These are phyloP conservation scores for Melanopsichium pennsylvanicum DNA, from an alignment of 1,284 basidiomycete species.

Conservation along the genomic window DNA sequence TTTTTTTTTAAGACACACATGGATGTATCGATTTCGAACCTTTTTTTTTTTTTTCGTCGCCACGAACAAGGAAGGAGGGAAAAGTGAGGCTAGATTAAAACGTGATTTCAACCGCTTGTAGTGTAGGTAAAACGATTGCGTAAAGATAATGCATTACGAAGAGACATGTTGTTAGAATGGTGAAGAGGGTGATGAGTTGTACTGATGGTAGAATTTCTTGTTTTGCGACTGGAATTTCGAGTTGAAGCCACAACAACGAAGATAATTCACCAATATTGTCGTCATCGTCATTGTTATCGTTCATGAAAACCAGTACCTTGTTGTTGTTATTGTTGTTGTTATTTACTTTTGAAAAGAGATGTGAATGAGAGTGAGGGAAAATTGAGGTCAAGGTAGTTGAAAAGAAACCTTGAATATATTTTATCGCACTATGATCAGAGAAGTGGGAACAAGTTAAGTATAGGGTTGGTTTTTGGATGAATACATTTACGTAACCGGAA, in stretches of 20 bases:
- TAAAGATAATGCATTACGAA: no score
- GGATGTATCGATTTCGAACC: no score
- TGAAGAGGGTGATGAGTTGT: no score
- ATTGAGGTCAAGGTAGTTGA: background rate
- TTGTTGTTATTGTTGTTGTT: background rate
- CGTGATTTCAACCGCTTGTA: no score
- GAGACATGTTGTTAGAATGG: no score
- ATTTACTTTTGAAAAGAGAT: background rate
- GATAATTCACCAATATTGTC: no score
- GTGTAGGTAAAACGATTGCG: no score
- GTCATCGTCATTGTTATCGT: background rate
- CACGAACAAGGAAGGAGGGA: no score
- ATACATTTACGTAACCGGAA: background rate
- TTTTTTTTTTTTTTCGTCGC: no score
- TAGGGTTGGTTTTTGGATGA: constrained; percentile 2
- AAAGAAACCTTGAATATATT: constrained; percentile 7
- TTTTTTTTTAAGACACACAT: no score
- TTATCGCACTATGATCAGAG: background rate
- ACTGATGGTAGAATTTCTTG: background rate
- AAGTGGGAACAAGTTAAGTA: constrained; percentile 10
- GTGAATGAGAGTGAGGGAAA: constrained; percentile 17
- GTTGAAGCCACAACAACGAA: no score
- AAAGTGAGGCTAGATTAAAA: no score
- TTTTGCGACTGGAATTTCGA: constrained; percentile 5
- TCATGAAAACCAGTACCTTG: background rate